A percentile compares a stretch with the other conserved stretches of the same genome.
Conservation (phyloP, 2,329 filamentous ascomycete genomes). For the Tolypocladium endophyticum region DNA sequence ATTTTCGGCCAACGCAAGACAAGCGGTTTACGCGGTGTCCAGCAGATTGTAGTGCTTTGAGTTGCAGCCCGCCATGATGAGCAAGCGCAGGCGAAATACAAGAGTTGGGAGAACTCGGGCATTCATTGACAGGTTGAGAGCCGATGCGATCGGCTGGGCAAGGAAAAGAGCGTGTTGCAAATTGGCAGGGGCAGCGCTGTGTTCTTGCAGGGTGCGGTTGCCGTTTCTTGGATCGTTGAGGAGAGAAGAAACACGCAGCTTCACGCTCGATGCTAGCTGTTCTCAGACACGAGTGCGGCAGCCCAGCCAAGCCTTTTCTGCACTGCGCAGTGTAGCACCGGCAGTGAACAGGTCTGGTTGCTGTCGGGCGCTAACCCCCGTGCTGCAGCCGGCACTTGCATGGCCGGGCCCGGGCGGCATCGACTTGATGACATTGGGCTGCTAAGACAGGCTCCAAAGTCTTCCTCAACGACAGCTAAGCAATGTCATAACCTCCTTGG, state of each 20-base stretch:
- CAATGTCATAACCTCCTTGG: background rate
- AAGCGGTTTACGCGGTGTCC: conserved; percentile 20
- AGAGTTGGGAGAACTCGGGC: background rate
- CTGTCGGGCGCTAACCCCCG: background rate
- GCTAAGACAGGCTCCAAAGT: background rate
- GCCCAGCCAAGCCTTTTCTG: background rate
- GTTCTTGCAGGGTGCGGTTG: background rate
- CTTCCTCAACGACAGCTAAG: background rate
- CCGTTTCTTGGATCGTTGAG: background rate
- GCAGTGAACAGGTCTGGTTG: background rate
- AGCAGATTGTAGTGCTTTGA: conserved; percentile 27
- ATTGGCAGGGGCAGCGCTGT: background rate
- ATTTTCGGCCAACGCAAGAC: background rate
- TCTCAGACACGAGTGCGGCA: background rate
- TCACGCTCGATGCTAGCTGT: background rate
- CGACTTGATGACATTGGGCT: background rate
- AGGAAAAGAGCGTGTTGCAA: background rate
- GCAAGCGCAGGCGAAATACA: background rate
- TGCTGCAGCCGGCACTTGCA: background rate
- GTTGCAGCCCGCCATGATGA: conserved; percentile 24
- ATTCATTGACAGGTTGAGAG: background rate
- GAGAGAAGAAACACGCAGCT: background rate
- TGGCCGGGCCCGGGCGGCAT: background rate
- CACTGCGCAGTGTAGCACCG: background rate
- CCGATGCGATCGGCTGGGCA: background rate